Evolutionary conservation across 805 yeast genomes (phyloP).

Genomic region (Schizosaccharomyces osmophilus): DNA sequence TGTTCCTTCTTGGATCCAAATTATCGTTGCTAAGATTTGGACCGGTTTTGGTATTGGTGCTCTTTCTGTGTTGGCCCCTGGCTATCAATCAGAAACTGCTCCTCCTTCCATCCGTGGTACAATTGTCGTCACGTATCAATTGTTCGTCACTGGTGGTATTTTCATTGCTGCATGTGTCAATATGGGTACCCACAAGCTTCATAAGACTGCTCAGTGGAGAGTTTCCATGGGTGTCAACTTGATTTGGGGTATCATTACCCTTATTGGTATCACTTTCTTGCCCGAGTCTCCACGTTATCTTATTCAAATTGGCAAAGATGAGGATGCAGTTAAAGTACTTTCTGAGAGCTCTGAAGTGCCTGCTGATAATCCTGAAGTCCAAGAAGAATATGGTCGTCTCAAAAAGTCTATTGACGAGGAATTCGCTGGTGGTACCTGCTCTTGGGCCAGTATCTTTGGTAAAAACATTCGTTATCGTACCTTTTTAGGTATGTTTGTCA

Average conservation of each 20-base stretch:
- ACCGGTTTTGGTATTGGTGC: conserved; percentile 62
- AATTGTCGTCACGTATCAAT: conserved; percentile 48
- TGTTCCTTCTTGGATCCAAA: conserved; percentile 16
- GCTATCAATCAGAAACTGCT: conserved; percentile 56
- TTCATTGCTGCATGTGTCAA: conserved; percentile 43
- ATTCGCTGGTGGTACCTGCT: conserved; percentile 24
- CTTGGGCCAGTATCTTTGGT: conserved; percentile 28
- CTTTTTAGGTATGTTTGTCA: conserved; percentile 22
- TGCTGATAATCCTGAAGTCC: conserved; percentile 13
- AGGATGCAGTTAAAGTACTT: conserved; percentile 40
- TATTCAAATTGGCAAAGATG: conserved; percentile 30
- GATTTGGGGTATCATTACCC: conserved; percentile 36
- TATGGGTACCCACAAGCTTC: conserved; percentile 30
- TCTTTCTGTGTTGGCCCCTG: conserved; percentile 49
- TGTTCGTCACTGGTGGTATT: conserved; percentile 49
- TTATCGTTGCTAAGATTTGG: conserved; percentile 14
- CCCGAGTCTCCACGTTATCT: conserved; percentile 60
- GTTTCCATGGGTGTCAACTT: conserved; percentile 47
- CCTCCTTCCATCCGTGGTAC: conserved; percentile 62
- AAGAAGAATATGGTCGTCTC: conserved; percentile 16
- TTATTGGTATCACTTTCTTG: conserved; percentile 33
- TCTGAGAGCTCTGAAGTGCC: conserved; percentile 12
- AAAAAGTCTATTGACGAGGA: conserved; percentile 26
- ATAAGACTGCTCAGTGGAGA: conserved; percentile 31
- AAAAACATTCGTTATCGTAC: conserved; percentile 14